A percentile compares a stretch with the other conserved stretches of the same genome.
phyloP scores from a whole-genome alignment of 495 filamentous ascomycete genomes.

The Tetracladium setigerum region DNA sequence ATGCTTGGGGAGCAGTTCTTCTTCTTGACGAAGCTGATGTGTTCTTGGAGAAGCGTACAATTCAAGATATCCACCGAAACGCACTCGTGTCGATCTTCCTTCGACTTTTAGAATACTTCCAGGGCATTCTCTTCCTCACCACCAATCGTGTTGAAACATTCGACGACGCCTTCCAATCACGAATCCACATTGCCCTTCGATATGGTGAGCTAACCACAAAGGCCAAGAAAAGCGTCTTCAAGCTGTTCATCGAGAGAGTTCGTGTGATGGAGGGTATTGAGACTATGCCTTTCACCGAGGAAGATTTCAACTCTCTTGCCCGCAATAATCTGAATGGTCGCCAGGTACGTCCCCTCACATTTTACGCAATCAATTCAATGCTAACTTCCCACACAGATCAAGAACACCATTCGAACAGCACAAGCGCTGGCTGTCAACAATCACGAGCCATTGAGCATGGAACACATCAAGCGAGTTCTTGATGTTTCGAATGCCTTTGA shows the following conservation, averaged over 20 bases:
- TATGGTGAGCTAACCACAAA: conserved; percentile 71
- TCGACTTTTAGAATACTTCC: conserved; percentile 55
- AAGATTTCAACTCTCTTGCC: conserved; percentile 59
- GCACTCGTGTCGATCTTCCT: conserved; percentile 72
- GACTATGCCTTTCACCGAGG: conserved; percentile 55
- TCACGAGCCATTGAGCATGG: conserved; percentile 60
- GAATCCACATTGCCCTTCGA: conserved; percentile 60
- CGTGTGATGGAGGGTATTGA: conserved; percentile 54
- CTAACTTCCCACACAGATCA: conserved; percentile 49
- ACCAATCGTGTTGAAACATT: conserved; percentile 74
- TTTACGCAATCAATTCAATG: neutral
- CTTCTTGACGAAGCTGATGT: conserved; percentile 75
- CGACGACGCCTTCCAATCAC: conserved; percentile 52
- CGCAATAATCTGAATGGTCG: conserved; percentile 77
- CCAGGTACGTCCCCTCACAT: conserved; percentile 33
- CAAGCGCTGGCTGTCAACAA: conserved; percentile 81
- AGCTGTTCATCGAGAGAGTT: conserved; percentile 69
- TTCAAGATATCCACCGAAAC: conserved; percentile 67
- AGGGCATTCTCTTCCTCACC: conserved; percentile 73
- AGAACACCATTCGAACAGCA: conserved; percentile 82
- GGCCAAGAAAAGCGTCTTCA: conserved; percentile 80
- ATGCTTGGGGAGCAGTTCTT: conserved; percentile 78
- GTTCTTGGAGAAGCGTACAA: conserved; percentile 65
- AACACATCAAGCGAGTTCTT: conserved; percentile 75
- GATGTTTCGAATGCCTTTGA: conserved; percentile 80